These are phyloP conservation scores for Colletotrichum aenigma DNA, from an alignment of 2,329 filamentous ascomycete species.

Conservation along the genomic window DNA sequence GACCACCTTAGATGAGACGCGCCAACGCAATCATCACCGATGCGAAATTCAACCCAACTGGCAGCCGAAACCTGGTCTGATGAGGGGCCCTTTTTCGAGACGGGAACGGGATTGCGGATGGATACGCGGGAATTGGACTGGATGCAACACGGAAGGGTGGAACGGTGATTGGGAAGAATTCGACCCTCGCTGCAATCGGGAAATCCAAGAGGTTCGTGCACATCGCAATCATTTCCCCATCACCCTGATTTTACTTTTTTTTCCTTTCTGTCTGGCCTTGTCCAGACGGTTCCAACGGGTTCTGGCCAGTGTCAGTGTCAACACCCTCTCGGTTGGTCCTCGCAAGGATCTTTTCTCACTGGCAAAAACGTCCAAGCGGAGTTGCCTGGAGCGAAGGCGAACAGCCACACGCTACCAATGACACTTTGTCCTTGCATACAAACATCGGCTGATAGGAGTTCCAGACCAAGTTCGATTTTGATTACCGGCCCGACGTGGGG, in stretches of 20 bases:
- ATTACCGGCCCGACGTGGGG: conserved; percentile 11
- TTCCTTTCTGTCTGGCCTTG: background rate
- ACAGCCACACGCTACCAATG: background rate
- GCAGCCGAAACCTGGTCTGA: background rate
- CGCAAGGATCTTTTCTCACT: background rate
- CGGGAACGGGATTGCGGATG: background rate
- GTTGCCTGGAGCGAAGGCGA: background rate
- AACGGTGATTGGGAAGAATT: background rate
- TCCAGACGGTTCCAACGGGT: background rate
- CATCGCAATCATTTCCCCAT: background rate
- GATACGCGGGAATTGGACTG: background rate
- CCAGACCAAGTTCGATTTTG: conserved; percentile 15
- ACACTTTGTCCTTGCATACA: conserved; percentile 4
- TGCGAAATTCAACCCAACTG: background rate
- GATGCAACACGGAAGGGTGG: background rate
- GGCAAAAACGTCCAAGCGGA: background rate
- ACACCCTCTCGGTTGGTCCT: background rate
- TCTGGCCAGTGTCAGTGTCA: background rate
- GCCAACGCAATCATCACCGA: background rate
- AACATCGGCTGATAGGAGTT: conserved; percentile 17
- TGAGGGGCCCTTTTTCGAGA: background rate
- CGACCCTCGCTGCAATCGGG: background rate
- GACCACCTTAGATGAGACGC: conserved; percentile 2
- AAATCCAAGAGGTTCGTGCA: background rate
- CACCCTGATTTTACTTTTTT: background rate